Conservation (phyloP, 2,329 filamentous ascomycete genomes). For the Monilinia laxa region DNA sequence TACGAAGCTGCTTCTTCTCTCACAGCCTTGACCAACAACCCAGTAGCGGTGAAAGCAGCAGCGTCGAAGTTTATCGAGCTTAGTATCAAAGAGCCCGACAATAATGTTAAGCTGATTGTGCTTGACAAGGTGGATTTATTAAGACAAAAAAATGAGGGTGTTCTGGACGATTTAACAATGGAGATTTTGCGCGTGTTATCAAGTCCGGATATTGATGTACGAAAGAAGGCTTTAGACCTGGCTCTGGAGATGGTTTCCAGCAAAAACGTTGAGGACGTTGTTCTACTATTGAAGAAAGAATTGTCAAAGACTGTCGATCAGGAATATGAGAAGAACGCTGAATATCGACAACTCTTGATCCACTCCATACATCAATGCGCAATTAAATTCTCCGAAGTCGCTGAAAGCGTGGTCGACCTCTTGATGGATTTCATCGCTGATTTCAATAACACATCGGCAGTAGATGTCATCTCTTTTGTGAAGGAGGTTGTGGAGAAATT, state of each 20-base stretch:
- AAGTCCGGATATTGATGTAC: conserved; percentile 93
- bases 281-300: conserved; percentile 95
- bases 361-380: conserved; percentile 97
- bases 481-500: conserved; percentile 99
- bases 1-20: conserved; percentile 97
- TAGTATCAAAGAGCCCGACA: conserved; percentile 95
- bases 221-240: conserved; percentile 84
- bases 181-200: conserved; percentile 93
- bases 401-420: conserved; percentile 90
- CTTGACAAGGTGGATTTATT: conserved; percentile 89
- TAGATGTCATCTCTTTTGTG: conserved; percentile 97
- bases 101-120: conserved; percentile 98
- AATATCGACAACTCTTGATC: conserved; percentile 92
- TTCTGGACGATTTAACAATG: conserved; percentile 93
- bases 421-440: conserved; percentile 99
- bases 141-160: conserved; percentile 82
- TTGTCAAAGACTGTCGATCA: conserved; percentile 96
- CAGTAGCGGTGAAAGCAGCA: conserved; percentile 94
- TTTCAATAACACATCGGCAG: conserved; percentile 94
- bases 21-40: conserved; percentile 91
- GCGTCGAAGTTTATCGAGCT: conserved; percentile 95
- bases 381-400: conserved; percentile 98
- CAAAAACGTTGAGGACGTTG: conserved; percentile 97
- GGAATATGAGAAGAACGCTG: conserved; percentile 96
- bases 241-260: conserved; percentile 97